Evolutionary conservation across 208 protist species (phyloP), one percentile per base, ranked within the genome.

Genomic region (Herpetomonas tarakana): DNA sequence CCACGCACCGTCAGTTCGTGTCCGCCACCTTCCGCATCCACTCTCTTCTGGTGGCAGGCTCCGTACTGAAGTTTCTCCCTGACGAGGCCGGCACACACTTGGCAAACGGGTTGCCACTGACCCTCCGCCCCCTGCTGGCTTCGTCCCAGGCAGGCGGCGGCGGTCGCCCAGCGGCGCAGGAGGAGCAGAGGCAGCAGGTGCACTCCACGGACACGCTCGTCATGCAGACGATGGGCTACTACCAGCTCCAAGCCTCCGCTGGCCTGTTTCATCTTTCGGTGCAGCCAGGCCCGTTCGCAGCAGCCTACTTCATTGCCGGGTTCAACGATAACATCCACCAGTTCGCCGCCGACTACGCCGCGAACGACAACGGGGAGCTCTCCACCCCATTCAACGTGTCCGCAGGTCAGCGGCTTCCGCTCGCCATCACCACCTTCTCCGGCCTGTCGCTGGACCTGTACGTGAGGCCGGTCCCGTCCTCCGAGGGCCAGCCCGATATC

Each of bases 211-310:
- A 98, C 70, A 99, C 98, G 25, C 74, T 98, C 19, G 97, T 99
- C 14, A 99, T 99, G 98, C 68, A 78, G 18, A 97, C 97, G 63
- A 62, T 91, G 27, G 98, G 97, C 38, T 99, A 99, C 72, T 99
- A 98, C 68, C 98, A 99, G 82, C 82, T 99, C 6, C 89, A 97
- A 58, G 86, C 87, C 0, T 61, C 69, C 16, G 96, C 97, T 9
- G 97, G 95, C 38, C 46, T 95, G 26, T 98, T 85, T 83, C 62
- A 70, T 47, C 62, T 99, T 6, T 67, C 59, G 2, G 49, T 98
- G 35, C 71, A 86, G 51, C 62, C 77, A 2, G 91, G 85, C 16
- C 70, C 70, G 9, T 63, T 83, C 50, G 78, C 86, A 16, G 51
- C 49, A 14, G 68, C 68, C 26, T 88, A 91, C 52, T 84, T 72